A percentile compares a stretch with the other conserved stretches of the same genome.
phyloP scores from a whole-genome alignment of 208 protist genomes.

The Trypanosoma cruzi region DNA sequence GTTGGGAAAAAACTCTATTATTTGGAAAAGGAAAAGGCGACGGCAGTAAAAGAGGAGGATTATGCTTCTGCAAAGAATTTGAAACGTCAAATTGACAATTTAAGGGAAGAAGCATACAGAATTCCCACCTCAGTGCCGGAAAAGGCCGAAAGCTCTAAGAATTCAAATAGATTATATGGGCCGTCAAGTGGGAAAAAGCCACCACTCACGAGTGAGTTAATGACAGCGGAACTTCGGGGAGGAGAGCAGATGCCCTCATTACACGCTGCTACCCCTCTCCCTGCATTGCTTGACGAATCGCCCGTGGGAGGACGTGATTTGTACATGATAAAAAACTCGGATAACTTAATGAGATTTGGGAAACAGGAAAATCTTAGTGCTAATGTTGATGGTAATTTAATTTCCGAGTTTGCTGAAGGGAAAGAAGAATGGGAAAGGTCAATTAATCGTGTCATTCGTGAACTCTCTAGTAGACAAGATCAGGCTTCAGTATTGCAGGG shows the following conservation, averaged over 20 bases:
- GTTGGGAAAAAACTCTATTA: conserved; percentile 44
- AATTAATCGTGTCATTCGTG: conserved; percentile 62
- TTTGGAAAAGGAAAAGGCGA: conserved; percentile 72
- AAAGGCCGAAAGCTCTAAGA: background rate
- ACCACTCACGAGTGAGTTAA: background rate
- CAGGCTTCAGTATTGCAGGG: conserved; percentile 41
- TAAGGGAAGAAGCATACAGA: conserved; percentile 34
- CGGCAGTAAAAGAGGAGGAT: conserved; percentile 75
- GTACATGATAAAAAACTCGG: conserved; percentile 50
- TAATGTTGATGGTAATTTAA: background rate
- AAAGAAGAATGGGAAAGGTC: conserved; percentile 71
- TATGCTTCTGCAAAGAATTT: conserved; percentile 80
- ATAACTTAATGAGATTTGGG: background rate
- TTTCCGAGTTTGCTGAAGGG: conserved; percentile 34
- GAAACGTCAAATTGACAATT: conserved; percentile 72
- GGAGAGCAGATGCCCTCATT: conserved; percentile 7
- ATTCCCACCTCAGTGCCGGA: conserved; percentile 13
- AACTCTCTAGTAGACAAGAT: conserved; percentile 34
- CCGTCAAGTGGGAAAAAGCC: background rate
- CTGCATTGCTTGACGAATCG: conserved; percentile 60
- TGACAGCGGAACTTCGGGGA: background rate
- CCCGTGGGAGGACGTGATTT: conserved; percentile 63
- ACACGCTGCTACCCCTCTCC: background rate
- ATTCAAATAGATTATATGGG: background rate
- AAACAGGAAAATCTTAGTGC: background rate